Percentiles rank a stretch among this genome's conserved stretches.
These are phyloP conservation scores for Nidularia sp. DNA, from an alignment of 768 basidiomycete genomes.

Conservation along the genomic window DNA sequence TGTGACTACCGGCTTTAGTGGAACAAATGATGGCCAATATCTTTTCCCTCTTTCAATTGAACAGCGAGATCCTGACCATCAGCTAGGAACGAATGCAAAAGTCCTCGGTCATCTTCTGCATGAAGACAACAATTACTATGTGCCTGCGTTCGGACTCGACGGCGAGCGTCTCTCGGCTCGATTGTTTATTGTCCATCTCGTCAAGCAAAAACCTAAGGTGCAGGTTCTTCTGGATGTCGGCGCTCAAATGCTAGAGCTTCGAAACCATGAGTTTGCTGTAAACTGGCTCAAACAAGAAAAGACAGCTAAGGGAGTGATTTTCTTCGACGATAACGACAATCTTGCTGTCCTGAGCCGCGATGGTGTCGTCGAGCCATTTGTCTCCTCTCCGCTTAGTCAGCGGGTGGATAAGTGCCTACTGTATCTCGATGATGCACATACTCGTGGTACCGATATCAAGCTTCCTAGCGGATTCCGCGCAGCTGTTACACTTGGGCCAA, in stretches of 20 bases:
- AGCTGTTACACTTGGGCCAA: conserved; percentile 46
- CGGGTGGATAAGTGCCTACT: conserved; percentile 33
- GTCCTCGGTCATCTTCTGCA: conserved; percentile 33
- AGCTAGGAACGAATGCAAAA: conserved; percentile 44
- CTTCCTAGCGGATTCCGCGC: conserved; percentile 37
- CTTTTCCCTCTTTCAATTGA: conserved; percentile 29
- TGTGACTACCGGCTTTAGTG: conserved; percentile 48
- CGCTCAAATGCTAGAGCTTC: conserved; percentile 50
- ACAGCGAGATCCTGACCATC: conserved; percentile 31
- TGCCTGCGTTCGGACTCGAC: conserved; percentile 14
- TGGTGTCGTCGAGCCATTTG: conserved; percentile 25
- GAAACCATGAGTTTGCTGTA: conserved; percentile 33
- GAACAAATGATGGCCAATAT: conserved; percentile 47
- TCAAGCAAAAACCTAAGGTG: conserved; percentile 30
- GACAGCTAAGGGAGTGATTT: conserved; percentile 36
- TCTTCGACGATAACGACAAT: conserved; percentile 33
- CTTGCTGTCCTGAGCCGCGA: conserved; percentile 30
- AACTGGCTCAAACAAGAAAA: conserved; percentile 31
- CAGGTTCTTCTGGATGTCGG: conserved; percentile 52
- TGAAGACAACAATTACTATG: conserved; percentile 35
- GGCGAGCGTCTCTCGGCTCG: conserved; percentile 13
- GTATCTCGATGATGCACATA: conserved; percentile 53
- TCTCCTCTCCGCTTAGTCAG: conserved; percentile 29
- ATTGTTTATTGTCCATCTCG: conserved; percentile 25
- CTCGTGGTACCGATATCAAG: conserved; percentile 49